Base-by-base conservation (phyloP, 1,139 yeast genomes). In the Yamadazyma epiphylla region DNA sequence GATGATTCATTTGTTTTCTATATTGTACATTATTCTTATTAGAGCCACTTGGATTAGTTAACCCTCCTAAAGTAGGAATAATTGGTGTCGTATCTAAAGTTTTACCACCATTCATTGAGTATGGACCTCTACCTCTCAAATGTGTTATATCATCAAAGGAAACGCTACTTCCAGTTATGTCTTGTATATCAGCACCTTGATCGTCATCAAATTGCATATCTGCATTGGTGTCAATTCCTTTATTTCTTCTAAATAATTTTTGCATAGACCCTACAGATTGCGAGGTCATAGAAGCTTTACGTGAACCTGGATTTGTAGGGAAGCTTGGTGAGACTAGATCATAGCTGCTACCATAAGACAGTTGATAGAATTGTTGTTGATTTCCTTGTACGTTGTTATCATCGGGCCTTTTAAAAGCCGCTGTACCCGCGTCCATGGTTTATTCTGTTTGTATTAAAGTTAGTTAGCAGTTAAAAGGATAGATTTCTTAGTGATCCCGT, bases 1-100 rank as follows among this genome's bases (percentile, higher is more conserved):
- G 81, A 9, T 75, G 77, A 33, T 80, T 78, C 71, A 78, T 69
- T 42, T 73, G 80, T 44, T 80, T 82, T 41, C 94, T 62, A 48
- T 83, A 82, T 38, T 78, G 80, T 7, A 74, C 60, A 43, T 74
- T 79, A 39, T 59, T 67, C 19, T 48, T 47, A 11, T 42, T 46
- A 15, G 31, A 22, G 4, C 46, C 43, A 16, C 31, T 31, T 5
- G 42, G 36, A 17, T 17, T 17, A 10, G 20, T 7, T 7, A 7
- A 7, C 8, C 43, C 39, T 0, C 69, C 64, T 9, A 82, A 34
- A 0, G 86, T 80, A 7, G 94, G 94, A 25, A 83, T 82, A 40
- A 80, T 76, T 4, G 91, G 89, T 0, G 86, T 70, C 0, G 88
- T 70, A 43, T 80, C 87, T 32, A 61, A 52, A 14, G 58, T 43